Conservation (phyloP, 1,139 yeast genomes). For the Candida tunisiensis region DNA sequence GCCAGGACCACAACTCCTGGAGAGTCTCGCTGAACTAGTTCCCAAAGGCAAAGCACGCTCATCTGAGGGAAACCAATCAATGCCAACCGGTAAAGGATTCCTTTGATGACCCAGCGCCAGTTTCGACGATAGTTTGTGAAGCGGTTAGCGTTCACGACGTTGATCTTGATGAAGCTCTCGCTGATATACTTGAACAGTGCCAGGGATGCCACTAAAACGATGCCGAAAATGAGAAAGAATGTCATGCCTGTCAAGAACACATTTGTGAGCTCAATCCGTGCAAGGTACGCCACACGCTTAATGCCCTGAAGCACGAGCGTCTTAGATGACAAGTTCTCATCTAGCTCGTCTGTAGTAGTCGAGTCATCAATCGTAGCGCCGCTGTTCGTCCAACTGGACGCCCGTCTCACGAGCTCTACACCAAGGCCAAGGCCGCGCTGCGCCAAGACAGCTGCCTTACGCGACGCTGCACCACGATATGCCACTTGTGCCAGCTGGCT, state of each 20-base stretch:
- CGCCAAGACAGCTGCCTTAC: conserved; percentile 4
- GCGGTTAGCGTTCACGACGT: conserved; percentile 38
- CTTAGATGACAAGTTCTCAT: conserved; percentile 34
- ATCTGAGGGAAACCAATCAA: conserved; percentile 78
- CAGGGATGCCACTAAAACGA: conserved; percentile 48
- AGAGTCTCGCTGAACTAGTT: conserved; percentile 68
- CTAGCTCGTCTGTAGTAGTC: conserved; percentile 62
- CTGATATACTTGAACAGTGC: conserved; percentile 57
- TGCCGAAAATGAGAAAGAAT: conserved; percentile 65
- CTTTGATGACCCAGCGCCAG: conserved; percentile 72
- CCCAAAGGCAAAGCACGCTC: conserved; percentile 75
- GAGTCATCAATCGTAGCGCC: conserved; percentile 12
- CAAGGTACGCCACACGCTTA: conserved; percentile 75
- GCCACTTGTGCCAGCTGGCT: too few relatives aligned
- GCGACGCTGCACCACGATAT: too few relatives aligned
- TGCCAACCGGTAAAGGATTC: conserved; percentile 69
- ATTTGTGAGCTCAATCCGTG: conserved; percentile 72
- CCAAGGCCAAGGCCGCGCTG: not conserved
- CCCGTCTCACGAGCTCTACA: conserved; percentile 1
- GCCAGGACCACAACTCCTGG: conserved; percentile 74
- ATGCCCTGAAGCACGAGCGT: conserved; percentile 79
- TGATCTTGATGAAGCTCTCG: conserved; percentile 50
- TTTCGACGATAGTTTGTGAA: conserved; percentile 66
- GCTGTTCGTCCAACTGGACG: conserved; percentile 6
- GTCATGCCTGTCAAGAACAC: conserved; percentile 77